Conservation (phyloP, 2,329 filamentous ascomycete species). For the Aspergillus versicolor region DNA sequence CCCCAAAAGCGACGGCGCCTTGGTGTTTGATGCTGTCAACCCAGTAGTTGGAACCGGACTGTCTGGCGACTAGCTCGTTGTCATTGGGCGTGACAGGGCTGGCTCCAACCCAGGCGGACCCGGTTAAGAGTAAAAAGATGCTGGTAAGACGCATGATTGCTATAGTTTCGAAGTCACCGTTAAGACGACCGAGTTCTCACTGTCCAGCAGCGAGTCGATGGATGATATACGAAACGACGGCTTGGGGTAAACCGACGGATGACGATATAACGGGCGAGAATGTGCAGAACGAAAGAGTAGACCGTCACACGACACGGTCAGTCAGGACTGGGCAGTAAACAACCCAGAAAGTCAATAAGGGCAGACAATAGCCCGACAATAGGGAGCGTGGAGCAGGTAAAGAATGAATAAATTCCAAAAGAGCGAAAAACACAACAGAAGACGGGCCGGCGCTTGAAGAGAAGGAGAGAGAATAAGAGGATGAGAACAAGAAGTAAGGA, state of each 20-base stretch:
- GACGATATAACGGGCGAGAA: conserved; percentile 3
- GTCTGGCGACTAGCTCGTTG: conserved; percentile 11
- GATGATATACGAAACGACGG: conserved; percentile 10
- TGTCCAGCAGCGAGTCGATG: conserved; percentile 29
- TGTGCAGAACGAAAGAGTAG: neutral
- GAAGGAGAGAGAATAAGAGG: neutral
- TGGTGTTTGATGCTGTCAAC: conserved; percentile 67
- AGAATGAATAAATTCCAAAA: conserved; percentile 10
- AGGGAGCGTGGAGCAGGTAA: neutral
- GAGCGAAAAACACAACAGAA: conserved; percentile 3
- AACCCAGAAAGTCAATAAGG: conserved; percentile 10
- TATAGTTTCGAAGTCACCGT: conserved; percentile 21
- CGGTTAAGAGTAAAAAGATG: conserved; percentile 29
- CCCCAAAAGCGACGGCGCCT: conserved; percentile 65
- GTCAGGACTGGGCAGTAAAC: neutral
- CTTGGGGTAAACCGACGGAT: conserved; percentile 8
- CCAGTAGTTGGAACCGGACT: conserved; percentile 63
- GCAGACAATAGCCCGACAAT: conserved; percentile 1
- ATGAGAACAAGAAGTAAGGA: neutral
- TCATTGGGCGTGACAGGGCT: conserved; percentile 25
- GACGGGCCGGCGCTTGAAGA: conserved; percentile 9
- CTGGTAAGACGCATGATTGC: conserved; percentile 30
- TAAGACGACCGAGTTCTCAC: conserved; percentile 21
- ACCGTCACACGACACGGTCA: conserved; percentile 17
- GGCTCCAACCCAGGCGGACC: conserved; percentile 20